phyloP scores from a whole-genome alignment of 1,139 yeast species.

The Maudiozyma humilis region DNA sequence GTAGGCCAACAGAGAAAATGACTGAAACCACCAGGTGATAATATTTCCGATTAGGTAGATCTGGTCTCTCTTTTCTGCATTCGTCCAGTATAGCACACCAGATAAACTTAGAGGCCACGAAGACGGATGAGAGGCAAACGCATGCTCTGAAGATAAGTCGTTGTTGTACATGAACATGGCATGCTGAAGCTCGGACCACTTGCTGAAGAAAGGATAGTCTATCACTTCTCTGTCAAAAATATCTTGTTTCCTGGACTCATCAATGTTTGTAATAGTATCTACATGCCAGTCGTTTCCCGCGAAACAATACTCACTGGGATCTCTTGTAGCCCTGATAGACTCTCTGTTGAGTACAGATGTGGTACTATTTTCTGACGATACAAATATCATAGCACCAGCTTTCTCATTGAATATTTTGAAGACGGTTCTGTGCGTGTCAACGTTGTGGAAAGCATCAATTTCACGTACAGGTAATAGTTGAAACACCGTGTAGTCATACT shows the following conservation, averaged over 20 bases:
- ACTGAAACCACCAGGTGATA: constrained; percentile 87
- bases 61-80: constrained; percentile 54
- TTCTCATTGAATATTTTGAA: constrained; percentile 45
- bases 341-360: neutral
- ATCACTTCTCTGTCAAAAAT: constrained; percentile 30
- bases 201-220: constrained; percentile 55
- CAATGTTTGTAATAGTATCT: constrained; percentile 49
- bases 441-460: constrained; percentile 40
- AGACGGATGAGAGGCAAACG: constrained; percentile 88
- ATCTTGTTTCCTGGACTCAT: constrained; percentile 54
- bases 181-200: constrained; percentile 83
- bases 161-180: constrained; percentile 91
- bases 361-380: neutral
- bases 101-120: constrained; percentile 85
- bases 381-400: neutral
- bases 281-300: constrained; percentile 64
- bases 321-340: neutral
- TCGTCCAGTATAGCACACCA: constrained; percentile 96
- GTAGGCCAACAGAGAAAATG: constrained; percentile 56
- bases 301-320: neutral
- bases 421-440: constrained; percentile 63
- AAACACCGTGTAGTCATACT: constrained; percentile 71
- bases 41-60: constrained; percentile 87
- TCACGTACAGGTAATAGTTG: constrained; percentile 56
- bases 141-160: constrained; percentile 77